Conservation (phyloP, 2,329 filamentous ascomycete species). For the Diaporthe citriasiana region DNA sequence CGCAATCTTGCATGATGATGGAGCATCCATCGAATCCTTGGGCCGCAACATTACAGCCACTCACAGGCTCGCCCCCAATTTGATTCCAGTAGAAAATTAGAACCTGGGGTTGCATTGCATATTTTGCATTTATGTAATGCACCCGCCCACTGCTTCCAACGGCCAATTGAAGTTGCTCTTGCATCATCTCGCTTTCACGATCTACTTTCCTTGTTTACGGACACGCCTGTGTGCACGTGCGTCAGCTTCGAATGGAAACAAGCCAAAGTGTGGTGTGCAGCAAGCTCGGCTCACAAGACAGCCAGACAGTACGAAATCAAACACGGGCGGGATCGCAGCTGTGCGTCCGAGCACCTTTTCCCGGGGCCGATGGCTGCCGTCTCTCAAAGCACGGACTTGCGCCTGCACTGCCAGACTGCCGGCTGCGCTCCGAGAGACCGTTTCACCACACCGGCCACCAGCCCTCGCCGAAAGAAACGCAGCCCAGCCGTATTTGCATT, state of each 20-base stretch:
- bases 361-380: background rate
- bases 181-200: constrained; percentile 32
- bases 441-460: constrained; percentile 12
- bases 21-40: constrained; percentile 23
- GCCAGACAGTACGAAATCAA: background rate
- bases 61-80: constrained; percentile 10
- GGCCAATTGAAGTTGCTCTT: constrained; percentile 24
- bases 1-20: constrained; percentile 34
- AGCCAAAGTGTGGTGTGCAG: background rate
- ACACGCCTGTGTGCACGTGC: constrained; percentile 20
- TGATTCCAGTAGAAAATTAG: constrained; percentile 23
- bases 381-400: background rate
- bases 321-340: background rate
- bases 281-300: constrained; percentile 22
- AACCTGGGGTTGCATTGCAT: constrained; percentile 34
- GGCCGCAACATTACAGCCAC: background rate
- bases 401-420: constrained; percentile 2
- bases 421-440: background rate
- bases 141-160: constrained; percentile 5
- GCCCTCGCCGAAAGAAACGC: background rate
- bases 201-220: constrained; percentile 16
- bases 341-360: background rate
- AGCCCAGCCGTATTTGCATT: background rate
- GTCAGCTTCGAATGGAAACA: constrained; percentile 5
- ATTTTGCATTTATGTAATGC: constrained; percentile 22